Evolutionary conservation across 2,329 filamentous ascomycete genomes (phyloP), one percentile per base, ranked within the genome.

Genomic region (Clarireedia hainanense): DNA sequence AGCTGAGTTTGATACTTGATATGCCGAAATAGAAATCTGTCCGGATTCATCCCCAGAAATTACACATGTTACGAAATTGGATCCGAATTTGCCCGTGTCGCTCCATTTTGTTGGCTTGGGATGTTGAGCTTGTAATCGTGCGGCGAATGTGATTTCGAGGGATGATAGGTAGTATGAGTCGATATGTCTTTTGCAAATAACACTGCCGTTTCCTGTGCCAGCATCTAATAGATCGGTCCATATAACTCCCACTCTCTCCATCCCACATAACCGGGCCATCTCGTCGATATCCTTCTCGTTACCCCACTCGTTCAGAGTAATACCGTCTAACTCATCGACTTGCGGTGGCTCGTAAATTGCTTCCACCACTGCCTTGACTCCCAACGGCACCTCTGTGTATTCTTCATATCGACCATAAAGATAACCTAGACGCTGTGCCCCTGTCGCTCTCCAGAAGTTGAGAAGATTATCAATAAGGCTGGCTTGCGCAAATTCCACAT

Each of bases 301-400:
- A 34, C 88, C 83, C 89, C 92, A 97, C 0, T 89, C 80, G 50
- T 85, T 84, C 56, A 96, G 74, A 0, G 91, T 91, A 47, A 97
- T 82, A 1, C 94, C 94, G 67, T 99, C 94, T 14, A 85, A 68
- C 71, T 99, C 94, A 64, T 91, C 85, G 37, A 92, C 75, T 69
- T 99, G 94, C 2, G 94, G 94, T 4, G 91, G 89, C 69, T 99
- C 94, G 66, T 96, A 99, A 61, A 99, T 96, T 42, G 91, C 92
- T 73, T 99, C 91, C 0, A 99, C 91, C 1, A 99, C 83, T 15
- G 92, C 92, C 73, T 99, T 99, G 56, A 95, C 83, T 9, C 95
- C 95, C 0, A 99, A 79, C 0, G 94, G 95, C 4, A 99, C 90
- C 68, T 95, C 90, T 3, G 85, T 80, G 69, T 99, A 99, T 70